A percentile compares a stretch with the other conserved stretches of the same genome.
These are phyloP conservation scores for Warburgia ugandensis DNA, from an alignment of 164 flowering plant species.

Conservation along the genomic window DNA sequence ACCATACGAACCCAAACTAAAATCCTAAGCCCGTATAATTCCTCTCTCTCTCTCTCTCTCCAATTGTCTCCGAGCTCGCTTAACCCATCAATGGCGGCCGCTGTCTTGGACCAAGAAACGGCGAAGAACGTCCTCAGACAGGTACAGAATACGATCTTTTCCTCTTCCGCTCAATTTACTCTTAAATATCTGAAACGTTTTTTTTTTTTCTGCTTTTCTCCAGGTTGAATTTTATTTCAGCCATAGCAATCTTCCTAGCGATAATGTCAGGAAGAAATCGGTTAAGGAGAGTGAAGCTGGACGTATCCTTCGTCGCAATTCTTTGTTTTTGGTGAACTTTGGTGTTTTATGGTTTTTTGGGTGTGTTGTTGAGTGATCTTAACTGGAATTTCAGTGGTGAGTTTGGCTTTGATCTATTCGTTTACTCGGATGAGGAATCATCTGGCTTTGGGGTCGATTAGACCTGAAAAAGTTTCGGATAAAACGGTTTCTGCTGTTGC, in stretches of 20 bases:
- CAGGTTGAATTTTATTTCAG: slow-evolving; percentile 97
- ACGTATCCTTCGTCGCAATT: slow-evolving; percentile 45
- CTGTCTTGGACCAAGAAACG: slow-evolving; percentile 54
- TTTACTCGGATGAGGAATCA: slow-evolving; percentile 77
- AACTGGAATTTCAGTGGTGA: slow-evolving; percentile 55
- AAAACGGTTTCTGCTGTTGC: slow-evolving; percentile 69
- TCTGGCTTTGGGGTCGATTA: slow-evolving; percentile 54
- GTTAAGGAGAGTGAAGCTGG: slow-evolving; percentile 72
- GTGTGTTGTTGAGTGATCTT: slow-evolving; percentile 18
- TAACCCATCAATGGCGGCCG: slow-evolving; percentile 37
- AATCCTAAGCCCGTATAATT: slow-evolving; percentile 1
- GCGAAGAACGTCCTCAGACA: slow-evolving; percentile 73
- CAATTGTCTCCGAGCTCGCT: background rate
- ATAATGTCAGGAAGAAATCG: slow-evolving; percentile 53
- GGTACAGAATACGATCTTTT: slow-evolving; percentile 25
- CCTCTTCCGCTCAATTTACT: background rate
- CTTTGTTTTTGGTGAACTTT: background rate
- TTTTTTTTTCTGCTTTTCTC: background rate
- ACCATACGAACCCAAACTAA: no score
- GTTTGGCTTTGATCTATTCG: slow-evolving; percentile 83
- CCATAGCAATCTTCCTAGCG: slow-evolving; percentile 89
- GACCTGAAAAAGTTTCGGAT: slow-evolving; percentile 51
- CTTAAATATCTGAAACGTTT: background rate
- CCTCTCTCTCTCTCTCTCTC: slow-evolving; percentile 7
- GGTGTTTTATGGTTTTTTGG: background rate